phyloP scores from a whole-genome alignment of 306 rosid species.

The Ormosia semicastrata region DNA sequence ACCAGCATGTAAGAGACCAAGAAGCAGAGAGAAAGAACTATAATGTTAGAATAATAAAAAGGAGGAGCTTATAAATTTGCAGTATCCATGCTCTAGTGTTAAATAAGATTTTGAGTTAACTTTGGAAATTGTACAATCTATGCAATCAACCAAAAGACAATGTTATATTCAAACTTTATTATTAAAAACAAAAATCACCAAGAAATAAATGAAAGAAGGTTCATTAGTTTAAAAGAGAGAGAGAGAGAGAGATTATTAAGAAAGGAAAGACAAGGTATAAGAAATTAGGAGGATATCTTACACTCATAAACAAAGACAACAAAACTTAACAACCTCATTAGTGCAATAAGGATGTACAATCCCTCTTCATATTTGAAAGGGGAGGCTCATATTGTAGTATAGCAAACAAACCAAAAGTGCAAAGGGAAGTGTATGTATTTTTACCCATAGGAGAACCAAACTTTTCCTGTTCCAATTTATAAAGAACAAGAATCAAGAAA shows the following conservation, averaged over 20 bases:
- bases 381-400: neutral
- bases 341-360: slow-evolving; percentile 15
- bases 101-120: neutral
- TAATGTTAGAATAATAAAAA: slow-evolving; percentile 7
- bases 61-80: slow-evolving; percentile 8
- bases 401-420: slow-evolving; percentile 5
- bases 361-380: neutral
- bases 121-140: slow-evolving; percentile 10
- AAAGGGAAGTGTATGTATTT: neutral
- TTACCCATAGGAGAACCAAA: slow-evolving; percentile 6
- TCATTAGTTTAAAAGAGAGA: neutral
- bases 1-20: neutral
- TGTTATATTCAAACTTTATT: neutral
- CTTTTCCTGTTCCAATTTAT: neutral
- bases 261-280: neutral
- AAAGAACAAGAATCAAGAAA: slow-evolving; percentile 14
- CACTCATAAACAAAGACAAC: neutral
- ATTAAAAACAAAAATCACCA: neutral
- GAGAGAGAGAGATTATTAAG: neutral
- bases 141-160: slow-evolving; percentile 16
- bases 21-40: slow-evolving; percentile 1
- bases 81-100: neutral
- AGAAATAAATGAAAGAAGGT: slow-evolving; percentile 5
- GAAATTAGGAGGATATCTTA: slow-evolving; percentile 11
- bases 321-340: slow-evolving; percentile 6